Base-by-base conservation (phyloP, 2,329 filamentous ascomycete species). In the Curvularia lunata region DNA sequence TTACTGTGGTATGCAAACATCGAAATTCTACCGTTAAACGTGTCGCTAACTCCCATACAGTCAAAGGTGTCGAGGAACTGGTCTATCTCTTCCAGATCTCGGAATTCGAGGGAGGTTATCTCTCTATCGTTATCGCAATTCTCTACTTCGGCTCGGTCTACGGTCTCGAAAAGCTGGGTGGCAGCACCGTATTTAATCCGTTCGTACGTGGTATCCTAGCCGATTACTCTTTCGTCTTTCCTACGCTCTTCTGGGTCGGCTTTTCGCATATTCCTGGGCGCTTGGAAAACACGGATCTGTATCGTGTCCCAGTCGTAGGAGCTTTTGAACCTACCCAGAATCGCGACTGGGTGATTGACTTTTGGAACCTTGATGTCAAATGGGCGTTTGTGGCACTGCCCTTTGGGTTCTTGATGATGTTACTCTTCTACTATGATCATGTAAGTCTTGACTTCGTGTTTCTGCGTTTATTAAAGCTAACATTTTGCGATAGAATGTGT, bases 391-490 rank as follows among this genome's bases (percentile, higher is more conserved):
- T 83, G 1, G 81, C 83, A 2, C 62, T 84, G 21, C 83, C 83
- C 0, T 83, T 85, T 56, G 83, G 82, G 0, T 81, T 85, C 52
- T 66, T 85, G 27, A 71, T 84, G 28, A 84, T 82, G 59, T 75
- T 85, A 12, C 77, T 85, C 2, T 85, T 85, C 72, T 85, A 85
- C 69, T 85, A 84, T 63, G 83, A 85, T 68, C 83, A 85, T 68
- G 79, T 80, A 69, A 53, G 63, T 54, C 16, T 9, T 45, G 16
- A n/a, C 21, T 25, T 18, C 46, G 21, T 25, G 9, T 2, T n/a
- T 30, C 6, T 12, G n/a, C 4, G 27, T 27, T 2, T 10, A 23
- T 7, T 13, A 16, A 28, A 5, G 23, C 50, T 60, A 16, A 60
- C 18, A 4, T 4, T 18, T 19, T 18, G 7, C 9, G 1, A 5